phyloP scores from a whole-genome alignment of 2,329 filamentous ascomycete species.

The Calonectria leucothoes region DNA sequence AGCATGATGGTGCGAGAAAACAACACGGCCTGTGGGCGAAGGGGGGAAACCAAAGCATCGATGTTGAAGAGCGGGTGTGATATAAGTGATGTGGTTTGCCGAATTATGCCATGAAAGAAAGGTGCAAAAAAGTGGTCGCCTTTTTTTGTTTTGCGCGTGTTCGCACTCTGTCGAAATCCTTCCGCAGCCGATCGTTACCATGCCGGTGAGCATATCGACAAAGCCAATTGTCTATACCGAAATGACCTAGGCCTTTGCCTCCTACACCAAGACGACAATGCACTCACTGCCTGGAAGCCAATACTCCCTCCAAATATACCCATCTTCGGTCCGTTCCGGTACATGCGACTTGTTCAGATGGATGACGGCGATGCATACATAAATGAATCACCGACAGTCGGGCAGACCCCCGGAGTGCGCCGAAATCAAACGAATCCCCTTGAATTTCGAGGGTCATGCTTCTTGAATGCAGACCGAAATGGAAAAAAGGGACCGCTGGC shows the following conservation, averaged over 20 bases:
- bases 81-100: slow-evolving; percentile 27
- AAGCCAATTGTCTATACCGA: background rate
- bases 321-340: slow-evolving; percentile 10
- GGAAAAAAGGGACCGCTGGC: background rate
- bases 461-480: background rate
- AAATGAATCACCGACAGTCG: background rate
- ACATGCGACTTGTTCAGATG: background rate
- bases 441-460: background rate
- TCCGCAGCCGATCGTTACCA: background rate
- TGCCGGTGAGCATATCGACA: background rate
- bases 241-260: background rate
- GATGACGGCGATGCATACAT: background rate
- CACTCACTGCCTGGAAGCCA: background rate
- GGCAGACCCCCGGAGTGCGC: background rate
- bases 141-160: background rate
- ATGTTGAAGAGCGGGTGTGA: slow-evolving; percentile 4
- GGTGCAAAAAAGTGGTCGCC: background rate
- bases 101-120: background rate
- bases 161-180: background rate
- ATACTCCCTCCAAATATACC: background rate
- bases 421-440: background rate
- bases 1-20: slow-evolving; percentile 17
- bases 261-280: background rate
- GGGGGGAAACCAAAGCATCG: background rate
- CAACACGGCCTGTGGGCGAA: background rate